Evolutionary conservation across 2,329 filamentous ascomycete genomes (phyloP), one percentile per base, ranked within the genome.

Genomic region (Talaromyces sp.): DNA sequence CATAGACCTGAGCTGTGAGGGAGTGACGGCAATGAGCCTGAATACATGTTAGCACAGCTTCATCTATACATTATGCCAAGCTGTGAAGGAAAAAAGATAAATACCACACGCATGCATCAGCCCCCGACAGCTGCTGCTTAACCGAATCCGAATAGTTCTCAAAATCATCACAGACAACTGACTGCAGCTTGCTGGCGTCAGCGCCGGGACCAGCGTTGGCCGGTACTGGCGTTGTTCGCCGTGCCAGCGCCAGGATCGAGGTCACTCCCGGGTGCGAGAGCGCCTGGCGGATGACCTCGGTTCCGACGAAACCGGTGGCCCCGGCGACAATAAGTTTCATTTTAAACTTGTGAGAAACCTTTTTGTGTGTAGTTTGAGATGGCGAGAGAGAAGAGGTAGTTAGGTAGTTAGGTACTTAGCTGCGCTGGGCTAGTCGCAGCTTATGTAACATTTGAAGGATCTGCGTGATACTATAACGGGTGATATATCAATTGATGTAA

Each of bases 101-200:
- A 23, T 71, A 76, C 75, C 73, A 78, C 27, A 78, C 75, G 65
- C 74, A 76, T 4, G 72, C 73, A 64, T 75, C 71, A 3, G 71
- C 72, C 9, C 67, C 68, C 18, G 65, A 60, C 28, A 76, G 61
- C 55, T 75, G 68, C 8, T 67, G 63, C 61, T 69, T 75, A 4
- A 74, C 67, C 47, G 64, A 61, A 1, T 75, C 73, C 1, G 69
- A 40, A 56, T 77, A 79, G 18, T 67, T 65, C 6, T 65, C 70
- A 56, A 75, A 77, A 60, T 76, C 67, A 0, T 68, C 61, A 27
- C 71, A 68, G 5, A 76, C 57, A 5, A 76, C 64, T 1, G 65
- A 70, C 53, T 69, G 73, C 16, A 78, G 58, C 63, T 77, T 76
- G 59, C 67, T 52, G 14, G 64, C 16, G 63, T 68, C 36, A 14